Percentiles rank a stretch among this genome's conserved stretches.
phyloP scores from a whole-genome alignment of 768 basidiomycete genomes.

The Tricholoma saponaceum region DNA sequence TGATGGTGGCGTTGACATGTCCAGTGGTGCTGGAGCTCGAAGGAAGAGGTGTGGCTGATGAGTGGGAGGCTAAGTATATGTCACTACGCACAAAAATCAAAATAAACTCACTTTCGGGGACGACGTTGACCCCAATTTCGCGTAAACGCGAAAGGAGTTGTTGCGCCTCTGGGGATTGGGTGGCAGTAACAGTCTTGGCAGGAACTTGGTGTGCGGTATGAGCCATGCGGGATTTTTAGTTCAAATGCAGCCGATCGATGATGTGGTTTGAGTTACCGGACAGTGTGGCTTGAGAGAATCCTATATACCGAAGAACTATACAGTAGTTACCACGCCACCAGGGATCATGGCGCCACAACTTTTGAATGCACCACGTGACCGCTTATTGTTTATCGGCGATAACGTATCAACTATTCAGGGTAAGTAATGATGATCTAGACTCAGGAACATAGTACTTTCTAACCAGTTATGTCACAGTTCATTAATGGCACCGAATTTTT shows the following conservation, averaged over 20 bases:
- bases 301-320: constrained; percentile 1
- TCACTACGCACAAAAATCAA: not conserved
- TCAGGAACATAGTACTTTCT: no score
- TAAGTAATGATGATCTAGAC: not conserved
- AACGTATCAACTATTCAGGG: not conserved
- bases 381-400: not conserved
- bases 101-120: not conserved
- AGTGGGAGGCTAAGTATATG: not conserved
- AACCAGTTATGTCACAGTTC: not conserved
- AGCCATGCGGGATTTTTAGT: not conserved
- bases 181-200: no score
- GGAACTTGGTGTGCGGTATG: not conserved
- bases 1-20: not conserved
- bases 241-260: not conserved
- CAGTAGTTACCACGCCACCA: not conserved
- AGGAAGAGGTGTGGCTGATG: not conserved
- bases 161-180: not conserved
- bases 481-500: not conserved
- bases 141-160: not conserved
- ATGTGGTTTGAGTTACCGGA: not conserved
- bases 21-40: not conserved
- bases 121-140: not conserved
- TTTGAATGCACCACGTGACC: not conserved
- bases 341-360: not conserved
- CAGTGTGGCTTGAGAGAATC: not conserved